phyloP scores from a whole-genome alignment of 2,329 filamentous ascomycete genomes.

The Aspergillus brasiliensis region DNA sequence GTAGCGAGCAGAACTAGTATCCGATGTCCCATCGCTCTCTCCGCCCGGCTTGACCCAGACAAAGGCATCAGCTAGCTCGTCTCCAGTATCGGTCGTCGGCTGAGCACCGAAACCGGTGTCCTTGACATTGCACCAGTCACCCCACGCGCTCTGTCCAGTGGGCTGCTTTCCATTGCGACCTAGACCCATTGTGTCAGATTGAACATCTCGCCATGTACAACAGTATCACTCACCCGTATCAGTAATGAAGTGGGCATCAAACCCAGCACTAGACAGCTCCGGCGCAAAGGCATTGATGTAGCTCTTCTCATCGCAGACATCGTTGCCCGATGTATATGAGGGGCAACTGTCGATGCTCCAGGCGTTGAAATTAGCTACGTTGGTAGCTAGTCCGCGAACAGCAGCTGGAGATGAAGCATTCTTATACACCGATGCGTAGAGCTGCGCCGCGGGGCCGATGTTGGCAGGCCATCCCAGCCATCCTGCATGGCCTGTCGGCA shows the following conservation, averaged over 20 bases:
- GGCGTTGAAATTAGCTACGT: conserved; percentile 63
- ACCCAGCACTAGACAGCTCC: conserved; percentile 50
- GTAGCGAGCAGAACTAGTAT: conserved; percentile 54
- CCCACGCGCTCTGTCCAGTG: conserved; percentile 58
- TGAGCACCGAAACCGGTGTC: conserved; percentile 66
- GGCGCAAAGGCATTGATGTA: conserved; percentile 57
- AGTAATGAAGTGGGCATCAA: conserved; percentile 58
- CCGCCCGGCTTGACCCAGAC: conserved; percentile 72
- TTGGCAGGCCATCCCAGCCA: conserved; percentile 68
- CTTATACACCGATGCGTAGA: conserved; percentile 53
- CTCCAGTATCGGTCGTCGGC: conserved; percentile 64
- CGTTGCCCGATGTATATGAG: conserved; percentile 48
- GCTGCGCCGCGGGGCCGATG: conserved; percentile 52
- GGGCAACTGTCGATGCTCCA: conserved; percentile 51
- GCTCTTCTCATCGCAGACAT: conserved; percentile 56
- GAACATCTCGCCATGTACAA: neutral
- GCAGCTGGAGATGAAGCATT: conserved; percentile 49
- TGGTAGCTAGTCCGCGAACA: conserved; percentile 58
- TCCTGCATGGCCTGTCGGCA: conserved; percentile 53
- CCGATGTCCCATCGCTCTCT: conserved; percentile 55
- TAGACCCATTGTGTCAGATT: conserved; percentile 20
- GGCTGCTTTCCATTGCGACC: conserved; percentile 65
- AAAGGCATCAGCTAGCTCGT: conserved; percentile 63
- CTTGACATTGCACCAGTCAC: conserved; percentile 69
- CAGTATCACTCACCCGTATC: conserved; percentile 49